phyloP scores from a whole-genome alignment of 2,329 filamentous ascomycete genomes.

The Orbilia blumenaviensis region DNA sequence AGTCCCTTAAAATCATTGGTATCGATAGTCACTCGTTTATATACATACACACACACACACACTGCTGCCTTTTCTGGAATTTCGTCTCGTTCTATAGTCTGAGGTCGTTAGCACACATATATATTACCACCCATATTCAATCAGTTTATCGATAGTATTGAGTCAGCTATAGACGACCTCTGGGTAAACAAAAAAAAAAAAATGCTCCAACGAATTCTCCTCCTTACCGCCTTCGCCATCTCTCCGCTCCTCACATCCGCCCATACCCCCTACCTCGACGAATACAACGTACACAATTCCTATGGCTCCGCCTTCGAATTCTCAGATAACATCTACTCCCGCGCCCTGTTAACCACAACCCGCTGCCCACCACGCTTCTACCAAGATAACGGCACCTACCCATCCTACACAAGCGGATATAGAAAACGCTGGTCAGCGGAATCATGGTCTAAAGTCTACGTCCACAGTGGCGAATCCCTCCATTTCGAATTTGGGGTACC shows the following conservation, averaged over 20 bases:
- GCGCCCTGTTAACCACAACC: constrained; percentile 43
- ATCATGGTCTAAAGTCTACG: constrained; percentile 48
- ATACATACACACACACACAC: too few species aligned
- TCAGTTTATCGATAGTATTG: background rate
- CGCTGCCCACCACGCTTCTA: constrained; percentile 24
- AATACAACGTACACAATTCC: constrained; percentile 19
- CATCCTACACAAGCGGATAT: background rate
- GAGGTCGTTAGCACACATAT: too few species aligned
- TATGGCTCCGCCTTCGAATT: constrained; percentile 30
- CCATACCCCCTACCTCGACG: constrained; percentile 45
- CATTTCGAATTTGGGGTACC: constrained; percentile 46
- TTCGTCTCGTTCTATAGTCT: background rate
- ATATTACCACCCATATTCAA: background rate
- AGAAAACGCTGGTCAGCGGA: constrained; percentile 28
- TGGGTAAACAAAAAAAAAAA: background rate
- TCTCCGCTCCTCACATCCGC: constrained; percentile 12
- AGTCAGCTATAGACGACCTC: background rate
- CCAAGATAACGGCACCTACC: constrained; percentile 1
- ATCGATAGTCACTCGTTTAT: too few species aligned
- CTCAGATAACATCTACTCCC: constrained; percentile 37
- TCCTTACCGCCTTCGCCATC: background rate
- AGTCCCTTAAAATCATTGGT: too few species aligned
- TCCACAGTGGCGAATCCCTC: constrained; percentile 2
- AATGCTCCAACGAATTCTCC: constrained; percentile 6
- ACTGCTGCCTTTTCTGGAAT: too few species aligned